These are phyloP conservation scores for Didymella pinodella DNA, from an alignment of 2,329 filamentous ascomycete species.

Conservation along the genomic window DNA sequence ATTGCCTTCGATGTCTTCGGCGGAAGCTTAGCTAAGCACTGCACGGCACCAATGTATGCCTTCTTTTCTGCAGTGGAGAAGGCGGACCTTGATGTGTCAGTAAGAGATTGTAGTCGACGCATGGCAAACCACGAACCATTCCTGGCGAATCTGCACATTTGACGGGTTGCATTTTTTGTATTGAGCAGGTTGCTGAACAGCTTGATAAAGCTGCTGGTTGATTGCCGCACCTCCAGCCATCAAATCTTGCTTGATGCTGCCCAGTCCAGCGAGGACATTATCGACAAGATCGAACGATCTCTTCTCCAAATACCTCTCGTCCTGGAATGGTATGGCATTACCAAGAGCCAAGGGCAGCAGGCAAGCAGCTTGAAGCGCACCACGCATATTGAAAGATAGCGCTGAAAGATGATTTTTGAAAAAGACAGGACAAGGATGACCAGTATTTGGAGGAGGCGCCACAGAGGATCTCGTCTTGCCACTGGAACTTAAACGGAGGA, in stretches of 20 bases:
- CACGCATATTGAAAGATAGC: background rate
- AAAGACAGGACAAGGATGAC: background rate
- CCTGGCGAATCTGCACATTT: conserved; percentile 52
- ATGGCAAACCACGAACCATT: conserved; percentile 49
- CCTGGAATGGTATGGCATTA: background rate
- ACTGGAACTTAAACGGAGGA: background rate
- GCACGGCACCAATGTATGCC: conserved; percentile 49
- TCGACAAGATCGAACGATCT: conserved; percentile 13
- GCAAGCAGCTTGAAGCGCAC: conserved; percentile 3
- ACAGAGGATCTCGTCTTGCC: background rate
- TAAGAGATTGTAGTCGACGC: background rate
- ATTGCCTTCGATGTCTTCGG: conserved; percentile 30
- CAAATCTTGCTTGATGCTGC: conserved; percentile 28
- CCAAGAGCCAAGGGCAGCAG: conserved; percentile 11
- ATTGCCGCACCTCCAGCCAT: conserved; percentile 35
- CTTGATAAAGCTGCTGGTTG: conserved; percentile 40
- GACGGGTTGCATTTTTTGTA: conserved; percentile 47
- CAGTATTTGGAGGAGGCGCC: background rate
- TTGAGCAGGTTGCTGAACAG: conserved; percentile 27
- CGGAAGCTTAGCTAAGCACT: conserved; percentile 41
- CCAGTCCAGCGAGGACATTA: conserved; percentile 4
- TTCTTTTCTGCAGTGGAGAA: conserved; percentile 36
- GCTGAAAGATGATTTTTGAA: background rate
- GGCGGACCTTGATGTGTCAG: conserved; percentile 13
- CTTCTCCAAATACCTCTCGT: background rate